These are phyloP conservation scores for Pythium periplocum DNA, from an alignment of 352 stramenopile species.

Conservation along the genomic window DNA sequence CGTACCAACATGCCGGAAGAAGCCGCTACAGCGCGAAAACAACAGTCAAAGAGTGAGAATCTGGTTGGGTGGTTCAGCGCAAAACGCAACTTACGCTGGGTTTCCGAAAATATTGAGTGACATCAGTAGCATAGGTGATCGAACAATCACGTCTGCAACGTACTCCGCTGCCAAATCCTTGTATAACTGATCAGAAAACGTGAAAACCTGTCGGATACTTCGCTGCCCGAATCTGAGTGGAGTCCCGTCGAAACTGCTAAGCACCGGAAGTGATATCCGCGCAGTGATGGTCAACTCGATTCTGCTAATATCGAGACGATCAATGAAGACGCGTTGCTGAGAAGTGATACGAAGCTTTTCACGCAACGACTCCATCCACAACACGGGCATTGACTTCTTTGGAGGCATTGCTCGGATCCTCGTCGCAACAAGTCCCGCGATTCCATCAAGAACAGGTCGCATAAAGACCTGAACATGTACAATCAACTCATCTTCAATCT, in stretches of 20 bases:
- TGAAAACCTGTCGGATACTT: conserved; percentile 64
- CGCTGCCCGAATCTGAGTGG: conserved; percentile 52
- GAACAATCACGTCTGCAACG: conserved; percentile 73
- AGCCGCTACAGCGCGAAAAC: conserved; percentile 38
- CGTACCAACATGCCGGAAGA: conserved; percentile 61
- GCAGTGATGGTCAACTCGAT: conserved; percentile 69
- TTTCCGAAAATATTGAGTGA: conserved; percentile 85
- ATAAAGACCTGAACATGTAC: conserved; percentile 12
- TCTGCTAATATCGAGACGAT: conserved; percentile 45
- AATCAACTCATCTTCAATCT: conserved; percentile 27
- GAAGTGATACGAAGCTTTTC: conserved; percentile 23
- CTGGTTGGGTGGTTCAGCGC: background rate
- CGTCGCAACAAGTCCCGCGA: conserved; percentile 1
- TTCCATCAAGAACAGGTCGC: conserved; percentile 12
- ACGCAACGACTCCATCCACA: background rate
- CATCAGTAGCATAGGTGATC: conserved; percentile 74
- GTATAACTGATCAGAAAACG: conserved; percentile 64
- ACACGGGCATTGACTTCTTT: conserved; percentile 3
- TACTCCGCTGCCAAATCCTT: conserved; percentile 84
- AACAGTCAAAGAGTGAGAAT: background rate
- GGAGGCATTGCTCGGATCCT: background rate
- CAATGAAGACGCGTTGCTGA: conserved; percentile 60
- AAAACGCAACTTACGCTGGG: conserved; percentile 52
- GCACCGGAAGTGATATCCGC: conserved; percentile 64
- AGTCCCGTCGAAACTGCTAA: conserved; percentile 81